phyloP scores from a whole-genome alignment of 108 stramenopile genomes.

The Nitzschia palea region DNA sequence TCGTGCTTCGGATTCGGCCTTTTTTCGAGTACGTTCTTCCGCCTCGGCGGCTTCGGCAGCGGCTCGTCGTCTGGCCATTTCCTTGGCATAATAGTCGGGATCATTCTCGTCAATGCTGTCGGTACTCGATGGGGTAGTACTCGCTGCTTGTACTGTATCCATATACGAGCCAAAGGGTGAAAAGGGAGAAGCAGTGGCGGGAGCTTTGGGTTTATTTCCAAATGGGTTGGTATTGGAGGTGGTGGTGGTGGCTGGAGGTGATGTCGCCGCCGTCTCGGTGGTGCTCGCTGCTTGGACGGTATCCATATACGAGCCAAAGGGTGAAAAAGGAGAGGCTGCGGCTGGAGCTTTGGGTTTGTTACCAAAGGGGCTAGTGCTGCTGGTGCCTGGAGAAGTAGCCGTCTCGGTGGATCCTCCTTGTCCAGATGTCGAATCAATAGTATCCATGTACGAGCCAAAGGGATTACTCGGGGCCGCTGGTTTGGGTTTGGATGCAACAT shows the following conservation, averaged over 20 bases:
- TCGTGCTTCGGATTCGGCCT: neutral
- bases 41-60: neutral
- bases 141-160: neutral
- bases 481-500: too few species aligned
- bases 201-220: neutral
- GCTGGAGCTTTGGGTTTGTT: neutral
- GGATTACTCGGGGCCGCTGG: too few species aligned
- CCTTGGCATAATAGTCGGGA: conserved; percentile 1
- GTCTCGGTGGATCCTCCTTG: neutral
- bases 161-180: conserved; percentile 1
- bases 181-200: neutral
- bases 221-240: too few species aligned
- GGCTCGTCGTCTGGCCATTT: neutral
- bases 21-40: neutral
- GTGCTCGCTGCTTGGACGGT: neutral
- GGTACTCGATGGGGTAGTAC: neutral
- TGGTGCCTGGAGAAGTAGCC: too few species aligned
- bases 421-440: neutral
- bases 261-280: too few species aligned
- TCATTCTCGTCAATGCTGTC: neutral
- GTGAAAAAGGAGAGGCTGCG: neutral
- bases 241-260: too few species aligned
- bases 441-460: neutral
- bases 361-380: too few species aligned
- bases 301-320: conserved; percentile 1